Evolutionary conservation across 495 filamentous ascomycete species (phyloP).

Genomic region (Collariella sp.): DNA sequence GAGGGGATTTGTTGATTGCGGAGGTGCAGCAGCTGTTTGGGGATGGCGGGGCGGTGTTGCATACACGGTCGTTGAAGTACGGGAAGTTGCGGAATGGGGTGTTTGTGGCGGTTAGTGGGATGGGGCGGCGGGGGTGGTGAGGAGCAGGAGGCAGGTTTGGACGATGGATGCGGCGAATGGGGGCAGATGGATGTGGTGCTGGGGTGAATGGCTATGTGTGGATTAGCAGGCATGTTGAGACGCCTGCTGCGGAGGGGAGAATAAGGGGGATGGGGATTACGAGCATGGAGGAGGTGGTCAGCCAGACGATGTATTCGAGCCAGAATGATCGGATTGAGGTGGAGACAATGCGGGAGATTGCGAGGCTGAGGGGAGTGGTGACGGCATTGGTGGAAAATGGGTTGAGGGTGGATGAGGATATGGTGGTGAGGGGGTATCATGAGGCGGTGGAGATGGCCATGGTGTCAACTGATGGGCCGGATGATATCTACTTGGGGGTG

Average conservation of each 20-base stretch:
- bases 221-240: slow-evolving; percentile 70
- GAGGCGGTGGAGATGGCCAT: slow-evolving; percentile 65
- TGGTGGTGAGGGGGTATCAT: slow-evolving; percentile 73
- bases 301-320: slow-evolving; percentile 66
- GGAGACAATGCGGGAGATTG: slow-evolving; percentile 79
- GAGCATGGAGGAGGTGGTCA: slow-evolving; percentile 71
- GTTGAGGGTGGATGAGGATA: slow-evolving; percentile 83
- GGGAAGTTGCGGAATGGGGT: slow-evolving; percentile 90
- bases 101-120: slow-evolving; percentile 71
- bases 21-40: slow-evolving; percentile 79
- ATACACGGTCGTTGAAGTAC: slow-evolving; percentile 84
- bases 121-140: slow-evolving; percentile 74
- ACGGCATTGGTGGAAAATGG: slow-evolving; percentile 72
- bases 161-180: slow-evolving; percentile 56
- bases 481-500: slow-evolving; percentile 63
- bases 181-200: slow-evolving; percentile 81
- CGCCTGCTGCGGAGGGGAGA: slow-evolving; percentile 36
- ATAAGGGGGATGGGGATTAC: slow-evolving; percentile 52
- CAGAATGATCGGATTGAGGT: slow-evolving; percentile 76
- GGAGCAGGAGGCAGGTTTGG: slow-evolving; percentile 78
- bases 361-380: slow-evolving; percentile 69
- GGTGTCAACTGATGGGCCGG: slow-evolving; percentile 42
- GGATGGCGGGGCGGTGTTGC: slow-evolving; percentile 76
- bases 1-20: slow-evolving; percentile 82
- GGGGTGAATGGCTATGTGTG: slow-evolving; percentile 96